Conservation (phyloP, 106 monocot genomes). For the Phalaenopsis aphrodite region DNA sequence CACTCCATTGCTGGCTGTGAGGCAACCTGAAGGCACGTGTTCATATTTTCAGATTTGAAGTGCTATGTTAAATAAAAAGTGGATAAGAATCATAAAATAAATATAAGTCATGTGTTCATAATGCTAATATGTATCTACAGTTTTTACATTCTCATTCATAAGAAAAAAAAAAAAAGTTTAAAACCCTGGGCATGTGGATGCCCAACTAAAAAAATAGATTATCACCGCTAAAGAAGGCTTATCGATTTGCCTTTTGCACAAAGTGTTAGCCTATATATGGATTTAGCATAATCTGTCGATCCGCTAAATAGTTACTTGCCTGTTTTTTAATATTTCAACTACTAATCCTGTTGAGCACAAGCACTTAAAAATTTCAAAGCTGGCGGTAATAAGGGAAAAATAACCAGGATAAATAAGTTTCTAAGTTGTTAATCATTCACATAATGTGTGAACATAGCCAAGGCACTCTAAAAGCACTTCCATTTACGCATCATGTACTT, state of each 20-base stretch:
- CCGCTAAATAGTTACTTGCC: neutral
- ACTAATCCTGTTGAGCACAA: neutral
- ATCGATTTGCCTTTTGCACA: too few relatives aligned
- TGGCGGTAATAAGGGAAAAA: neutral
- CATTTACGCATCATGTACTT: neutral
- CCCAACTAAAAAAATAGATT: neutral
- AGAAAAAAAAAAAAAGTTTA: neutral
- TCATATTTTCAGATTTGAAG: neutral
- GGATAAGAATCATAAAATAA: neutral
- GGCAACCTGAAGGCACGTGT: slow-evolving; percentile 49
- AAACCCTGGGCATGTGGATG: neutral
- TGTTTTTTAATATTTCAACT: neutral
- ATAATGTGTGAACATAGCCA: neutral
- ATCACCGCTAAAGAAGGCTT: neutral
- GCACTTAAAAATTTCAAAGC: neutral
- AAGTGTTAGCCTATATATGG: too few relatives aligned
- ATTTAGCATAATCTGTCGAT: neutral
- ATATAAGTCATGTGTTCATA: neutral
- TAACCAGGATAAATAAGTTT: neutral
- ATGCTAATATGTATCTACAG: neutral
- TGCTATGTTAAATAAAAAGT: neutral
- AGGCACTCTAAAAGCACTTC: neutral
- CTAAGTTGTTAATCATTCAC: neutral
- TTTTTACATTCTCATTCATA: neutral
- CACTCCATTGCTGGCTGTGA: slow-evolving; percentile 99